Evolutionary conservation across 805 yeast genomes (phyloP).

Genomic region (Candida vaughaniae): DNA sequence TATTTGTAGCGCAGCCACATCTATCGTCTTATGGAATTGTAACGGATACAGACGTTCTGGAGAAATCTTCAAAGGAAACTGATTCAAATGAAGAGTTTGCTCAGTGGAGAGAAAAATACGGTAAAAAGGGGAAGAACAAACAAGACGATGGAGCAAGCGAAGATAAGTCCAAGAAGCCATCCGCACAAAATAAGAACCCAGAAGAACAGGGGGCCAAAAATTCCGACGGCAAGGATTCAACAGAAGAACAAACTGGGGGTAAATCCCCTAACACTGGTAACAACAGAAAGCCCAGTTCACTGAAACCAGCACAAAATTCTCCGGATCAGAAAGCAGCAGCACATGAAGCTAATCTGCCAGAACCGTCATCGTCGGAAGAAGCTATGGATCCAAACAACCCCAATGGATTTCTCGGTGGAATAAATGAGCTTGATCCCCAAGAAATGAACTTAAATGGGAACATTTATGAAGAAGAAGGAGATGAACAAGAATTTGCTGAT

Average conservation of each 20-base stretch:
- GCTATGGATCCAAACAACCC: slow-evolving; percentile 20
- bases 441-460: slow-evolving; percentile 16
- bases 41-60: not conserved
- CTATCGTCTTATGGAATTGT: not conserved
- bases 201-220: not conserved
- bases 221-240: not conserved
- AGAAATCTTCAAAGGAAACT: not conserved
- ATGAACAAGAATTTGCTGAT: slow-evolving; percentile 13
- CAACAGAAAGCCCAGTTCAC: not conserved
- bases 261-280: not conserved
- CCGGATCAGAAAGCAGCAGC: not conserved
- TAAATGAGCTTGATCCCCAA: slow-evolving; percentile 16
- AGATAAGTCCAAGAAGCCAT: not conserved
- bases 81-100: slow-evolving; percentile 8
- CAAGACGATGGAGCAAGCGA: not conserved
- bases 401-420: slow-evolving; percentile 22
- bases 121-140: not conserved
- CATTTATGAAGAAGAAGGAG: slow-evolving; percentile 16
- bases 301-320: not conserved
- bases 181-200: not conserved
- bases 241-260: not conserved
- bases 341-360: not conserved
- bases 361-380: not conserved
- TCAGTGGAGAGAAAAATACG: slow-evolving; percentile 10
- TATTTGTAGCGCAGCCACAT: not conserved